Percentiles rank a stretch among this genome's conserved stretches.
Conservation (phyloP, 192 early-diverging fungal genomes). For the Paraglomus occultum region DNA sequence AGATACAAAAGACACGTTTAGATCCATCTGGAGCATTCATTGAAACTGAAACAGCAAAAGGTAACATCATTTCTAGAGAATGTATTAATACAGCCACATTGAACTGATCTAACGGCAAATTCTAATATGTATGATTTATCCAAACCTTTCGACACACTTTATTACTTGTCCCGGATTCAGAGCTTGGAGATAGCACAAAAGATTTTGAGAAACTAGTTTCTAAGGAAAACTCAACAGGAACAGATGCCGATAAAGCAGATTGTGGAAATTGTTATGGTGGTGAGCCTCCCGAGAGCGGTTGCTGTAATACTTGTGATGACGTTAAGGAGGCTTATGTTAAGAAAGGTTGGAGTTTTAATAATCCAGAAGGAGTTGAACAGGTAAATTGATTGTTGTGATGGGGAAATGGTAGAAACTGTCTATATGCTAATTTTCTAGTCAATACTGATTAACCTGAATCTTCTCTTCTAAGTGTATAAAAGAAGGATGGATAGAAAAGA, state of each 20-base stretch:
- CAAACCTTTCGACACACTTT: not conserved
- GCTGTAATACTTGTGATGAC: constrained; percentile 95
- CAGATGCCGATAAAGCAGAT: constrained; percentile 46
- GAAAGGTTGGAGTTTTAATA: constrained; percentile 79
- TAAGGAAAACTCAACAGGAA: constrained; percentile 22
- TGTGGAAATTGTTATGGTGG: constrained; percentile 94
- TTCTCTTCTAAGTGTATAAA: constrained; percentile 64
- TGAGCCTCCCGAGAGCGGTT: constrained; percentile 60
- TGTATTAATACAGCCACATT: not conserved
- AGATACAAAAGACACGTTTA: constrained; percentile 80
- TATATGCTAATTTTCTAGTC: not conserved
- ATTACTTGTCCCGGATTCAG: constrained; percentile 37
- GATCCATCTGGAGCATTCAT: constrained; percentile 64
- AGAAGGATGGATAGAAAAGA: constrained; percentile 76
- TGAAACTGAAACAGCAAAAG: constrained; percentile 50
- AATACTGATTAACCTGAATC: no score
- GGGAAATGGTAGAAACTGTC: constrained; percentile 3
- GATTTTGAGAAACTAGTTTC: constrained; percentile 20
- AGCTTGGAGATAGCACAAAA: constrained; percentile 51
- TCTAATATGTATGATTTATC: not conserved
- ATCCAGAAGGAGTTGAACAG: constrained; percentile 80
- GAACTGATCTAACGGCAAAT: not conserved
- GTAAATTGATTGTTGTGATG: constrained; percentile 32
- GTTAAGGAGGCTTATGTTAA: constrained; percentile 82
- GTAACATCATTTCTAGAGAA: constrained; percentile 42